Evolutionary conservation across 345 rosid genomes (phyloP), one percentile per base, ranked within the genome.

Genomic region (Eucalyptus sp.): DNA sequence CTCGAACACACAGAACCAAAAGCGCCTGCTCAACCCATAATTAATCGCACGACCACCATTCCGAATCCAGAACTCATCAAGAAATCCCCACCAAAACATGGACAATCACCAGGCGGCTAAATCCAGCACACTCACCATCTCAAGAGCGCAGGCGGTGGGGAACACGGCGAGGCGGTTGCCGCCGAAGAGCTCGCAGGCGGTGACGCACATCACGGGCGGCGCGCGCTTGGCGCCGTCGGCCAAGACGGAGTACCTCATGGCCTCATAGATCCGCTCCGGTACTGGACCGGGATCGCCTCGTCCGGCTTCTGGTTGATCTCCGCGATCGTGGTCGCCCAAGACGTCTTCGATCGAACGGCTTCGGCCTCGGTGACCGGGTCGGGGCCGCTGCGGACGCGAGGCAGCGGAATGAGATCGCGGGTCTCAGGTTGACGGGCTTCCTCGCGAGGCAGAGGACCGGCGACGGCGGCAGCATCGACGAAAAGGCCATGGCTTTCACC

Each of bases 71-170:
- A 80, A 48, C 49, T 64, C 52, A 37, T 48, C 29, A 62, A 9
- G 49, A 37, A 37, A 27, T 24, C 58, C 87, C 68, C 46, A 25
- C 20, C 68, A 71, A 48, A 8, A 49, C 37, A 76, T 20, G 6
- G 10, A 87, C 29, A 51, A 51, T 12, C 11, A 17, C 44, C 31
- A 83, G n/a, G 44, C 37, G 20, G 17, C 15, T 37, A 76, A 68
- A 76, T 20, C 83, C 83, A 76, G 48, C 83, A 76, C 14, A 76
- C 68, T 46, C 87, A 98, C 99, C 99, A 98, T 98, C 94, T 98
- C 99, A 85, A 97, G 98, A 89, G 99, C 99, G 89, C 99, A 97
- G 4, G 99, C 98, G 44, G 99, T 98, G 60, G 99, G 99, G 92
- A 96, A 97, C 80, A 97, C 98, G 54, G 98, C 98, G 88, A 90